Evolutionary conservation across 164 flowering plant species (phyloP), one percentile per base, ranked within the genome.

Genomic region (Amborella trichopoda): DNA sequence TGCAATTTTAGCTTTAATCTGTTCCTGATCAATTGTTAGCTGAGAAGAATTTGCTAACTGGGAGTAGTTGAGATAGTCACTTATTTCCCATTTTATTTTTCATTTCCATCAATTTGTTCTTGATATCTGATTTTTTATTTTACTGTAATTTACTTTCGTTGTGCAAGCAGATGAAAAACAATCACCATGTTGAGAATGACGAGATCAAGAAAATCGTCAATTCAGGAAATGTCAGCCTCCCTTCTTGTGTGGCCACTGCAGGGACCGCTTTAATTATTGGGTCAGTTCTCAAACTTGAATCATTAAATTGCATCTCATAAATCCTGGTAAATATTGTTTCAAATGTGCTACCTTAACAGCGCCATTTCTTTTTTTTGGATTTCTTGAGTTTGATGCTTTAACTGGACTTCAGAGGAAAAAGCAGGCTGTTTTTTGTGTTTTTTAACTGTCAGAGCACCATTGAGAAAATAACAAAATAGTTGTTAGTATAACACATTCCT

Each of bases 211-310:
- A 78, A 65, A 74, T 78, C 50, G 77, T 74, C 53, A 58, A 63
- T 52, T 50, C 75, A 23, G 82, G 75, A 36, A 59, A 50, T 54
- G 44, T 66, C 43, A 74, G 77, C 47, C 25, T 60, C 36, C 60
- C 81, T 51, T 60, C 84, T 58, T 73, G 74, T 53, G 34, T 79
- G 51, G 94, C 95, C 22, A 87, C 96, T 50, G 96, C 93, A 53
- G 96, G 89, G 60, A 72, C 83, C 39, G 48, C 87, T 49, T 70
- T 87, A 33, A 44, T 84, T 44, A 40, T 84, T 13, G 99, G 99
- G 99, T 91, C 40, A 45, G 94, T 66, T 54, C 48, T 21, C 32
- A 13, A 16, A 49, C 52, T 2, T 24, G 30, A 26, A 20, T 53
- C 33, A 19, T 8, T 22, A 25, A 17, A 16, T 14, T 43, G 42